Percentiles rank a stretch among this genome's conserved stretches.
Conservation (phyloP, 495 filamentous ascomycete species). For the Neurospora discreta region DNA sequence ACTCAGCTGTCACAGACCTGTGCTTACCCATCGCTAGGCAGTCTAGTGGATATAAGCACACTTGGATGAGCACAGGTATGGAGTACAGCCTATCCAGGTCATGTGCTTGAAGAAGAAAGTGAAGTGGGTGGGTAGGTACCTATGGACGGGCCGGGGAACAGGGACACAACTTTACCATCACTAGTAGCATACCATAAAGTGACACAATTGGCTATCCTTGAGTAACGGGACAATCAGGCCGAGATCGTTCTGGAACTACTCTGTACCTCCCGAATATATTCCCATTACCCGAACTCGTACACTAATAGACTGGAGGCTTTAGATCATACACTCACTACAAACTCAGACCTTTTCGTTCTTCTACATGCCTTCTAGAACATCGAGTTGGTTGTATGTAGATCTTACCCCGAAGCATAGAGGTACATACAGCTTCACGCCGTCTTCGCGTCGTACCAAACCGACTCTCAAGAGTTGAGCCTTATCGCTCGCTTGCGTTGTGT, state of each 20-base stretch:
- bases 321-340: neutral
- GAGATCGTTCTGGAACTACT: neutral
- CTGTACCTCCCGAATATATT: neutral
- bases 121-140: neutral
- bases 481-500: neutral
- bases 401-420: neutral
- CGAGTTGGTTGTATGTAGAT: neutral
- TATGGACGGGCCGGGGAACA: neutral
- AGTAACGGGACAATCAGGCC: neutral
- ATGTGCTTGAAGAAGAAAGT: neutral
- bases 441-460: too few relatives aligned
- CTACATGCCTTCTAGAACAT: neutral
- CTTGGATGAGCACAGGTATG: neutral
- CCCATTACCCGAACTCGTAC: too few relatives aligned
- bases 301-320: too few relatives aligned
- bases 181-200: neutral
- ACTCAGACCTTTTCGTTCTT: neutral
- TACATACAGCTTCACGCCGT: too few relatives aligned
- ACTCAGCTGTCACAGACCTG: neutral
- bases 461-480: neutral
- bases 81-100: neutral
- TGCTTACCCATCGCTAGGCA: neutral
- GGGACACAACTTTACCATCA: neutral
- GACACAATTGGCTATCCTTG: neutral
- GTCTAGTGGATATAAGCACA: neutral